These are phyloP conservation scores for Suzukiozyma palmioleophila DNA, from an alignment of 1,139 yeast species.

Conservation along the genomic window DNA sequence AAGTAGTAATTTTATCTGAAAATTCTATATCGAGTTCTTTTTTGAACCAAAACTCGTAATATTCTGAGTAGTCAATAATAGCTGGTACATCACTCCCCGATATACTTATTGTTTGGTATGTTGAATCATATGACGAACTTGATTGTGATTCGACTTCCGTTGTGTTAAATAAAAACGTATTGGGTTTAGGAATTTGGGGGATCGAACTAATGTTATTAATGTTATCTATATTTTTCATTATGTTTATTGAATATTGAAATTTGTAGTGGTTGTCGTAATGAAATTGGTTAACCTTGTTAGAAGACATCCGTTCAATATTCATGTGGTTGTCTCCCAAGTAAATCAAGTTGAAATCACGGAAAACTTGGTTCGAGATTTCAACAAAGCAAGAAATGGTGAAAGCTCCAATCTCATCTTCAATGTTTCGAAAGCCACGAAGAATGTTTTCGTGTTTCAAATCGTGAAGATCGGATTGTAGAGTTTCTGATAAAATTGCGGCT, in stretches of 20 bases:
- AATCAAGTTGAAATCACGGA: slow-evolving; percentile 6
- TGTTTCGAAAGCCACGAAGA: slow-evolving; percentile 30
- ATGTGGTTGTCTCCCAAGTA: slow-evolving; percentile 5
- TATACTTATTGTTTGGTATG: slow-evolving; percentile 1
- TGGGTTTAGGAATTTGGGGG: not conserved
- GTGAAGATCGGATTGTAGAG: slow-evolving; percentile 29
- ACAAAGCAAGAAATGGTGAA: slow-evolving; percentile 6
- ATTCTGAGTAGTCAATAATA: slow-evolving; percentile 12
- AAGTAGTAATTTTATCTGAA: slow-evolving; percentile 26
- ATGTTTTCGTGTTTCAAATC: slow-evolving; percentile 29
- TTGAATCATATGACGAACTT: not conserved
- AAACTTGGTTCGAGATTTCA: slow-evolving; percentile 3
- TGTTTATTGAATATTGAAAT: not conserved
- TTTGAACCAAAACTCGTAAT: slow-evolving; percentile 51
- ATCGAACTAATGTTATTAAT: not conserved
- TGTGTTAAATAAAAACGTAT: not conserved
- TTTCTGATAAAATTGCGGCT: slow-evolving; percentile 31
- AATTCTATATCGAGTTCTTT: slow-evolving; percentile 17
- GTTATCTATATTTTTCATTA: not conserved
- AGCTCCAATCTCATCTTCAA: slow-evolving; percentile 14
- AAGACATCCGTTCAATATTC: slow-evolving; percentile 2
- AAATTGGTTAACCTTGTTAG: not conserved
- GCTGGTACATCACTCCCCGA: slow-evolving; percentile 13
- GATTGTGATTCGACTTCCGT: not conserved
- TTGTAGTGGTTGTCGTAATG: not conserved